Evolutionary conservation across 371 early-diverging fungal genomes (phyloP).

Genomic region (Mortierella sp.): DNA sequence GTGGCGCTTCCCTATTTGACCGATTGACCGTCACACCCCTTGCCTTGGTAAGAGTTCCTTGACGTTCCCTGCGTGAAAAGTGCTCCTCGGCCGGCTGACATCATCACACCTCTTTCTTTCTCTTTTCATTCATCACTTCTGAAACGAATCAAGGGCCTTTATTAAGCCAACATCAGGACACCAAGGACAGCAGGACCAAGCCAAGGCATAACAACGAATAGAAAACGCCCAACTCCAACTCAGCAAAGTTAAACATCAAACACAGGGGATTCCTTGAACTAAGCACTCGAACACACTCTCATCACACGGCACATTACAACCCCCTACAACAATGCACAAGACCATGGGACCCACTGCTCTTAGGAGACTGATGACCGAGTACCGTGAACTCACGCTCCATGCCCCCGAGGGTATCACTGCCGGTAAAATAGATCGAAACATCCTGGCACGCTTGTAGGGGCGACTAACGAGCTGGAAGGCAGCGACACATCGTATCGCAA

Average conservation of each 20-base stretch:
- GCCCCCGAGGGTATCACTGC: slow-evolving; percentile 98
- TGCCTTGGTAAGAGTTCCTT: neutral
- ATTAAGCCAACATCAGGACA: too few species aligned
- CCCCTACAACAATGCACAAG: slow-evolving; percentile 42
- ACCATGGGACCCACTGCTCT: slow-evolving; percentile 83
- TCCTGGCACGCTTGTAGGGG: neutral
- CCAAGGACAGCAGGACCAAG: neutral
- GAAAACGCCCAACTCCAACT: neutral
- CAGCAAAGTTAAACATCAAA: neutral
- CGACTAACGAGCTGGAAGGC: neutral
- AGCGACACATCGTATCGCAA: neutral
- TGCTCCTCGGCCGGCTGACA: neutral
- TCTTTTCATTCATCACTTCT: neutral
- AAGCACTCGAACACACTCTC: neutral
- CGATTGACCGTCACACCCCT: neutral
- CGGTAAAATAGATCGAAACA: slow-evolving; percentile 60
- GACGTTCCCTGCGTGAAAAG: too few species aligned
- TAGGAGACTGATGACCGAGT: slow-evolving; percentile 97
- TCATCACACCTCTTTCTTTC: neutral
- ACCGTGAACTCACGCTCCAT: slow-evolving; percentile 93
- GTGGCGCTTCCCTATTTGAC: neutral
- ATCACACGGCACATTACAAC: neutral
- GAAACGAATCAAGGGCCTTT: neutral
- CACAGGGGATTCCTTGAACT: neutral
- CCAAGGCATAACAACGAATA: neutral